A percentile compares a stretch with the other conserved stretches of the same genome.
Evolutionary conservation across 225 moss, liverwort and hornwort species (phyloP).

Genomic region (Bryoerythrophyllum caledonicum): DNA sequence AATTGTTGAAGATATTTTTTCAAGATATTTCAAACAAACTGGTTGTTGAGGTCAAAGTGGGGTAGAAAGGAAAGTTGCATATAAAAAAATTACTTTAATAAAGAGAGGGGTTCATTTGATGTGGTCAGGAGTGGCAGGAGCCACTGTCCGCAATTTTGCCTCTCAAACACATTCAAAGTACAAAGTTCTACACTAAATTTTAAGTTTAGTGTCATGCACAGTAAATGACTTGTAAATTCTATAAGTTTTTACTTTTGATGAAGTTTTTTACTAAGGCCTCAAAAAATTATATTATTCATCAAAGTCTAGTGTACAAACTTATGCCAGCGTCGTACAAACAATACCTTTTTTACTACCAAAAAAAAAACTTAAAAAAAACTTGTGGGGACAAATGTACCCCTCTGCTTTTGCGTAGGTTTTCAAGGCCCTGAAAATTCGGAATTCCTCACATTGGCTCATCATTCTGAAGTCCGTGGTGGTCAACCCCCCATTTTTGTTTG

Average conservation of each 20-base stretch:
- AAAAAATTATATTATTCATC: too few species aligned
- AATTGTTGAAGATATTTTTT: not conserved
- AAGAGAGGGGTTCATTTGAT: not conserved
- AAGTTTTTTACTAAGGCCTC: too few species aligned
- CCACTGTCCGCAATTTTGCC: not conserved
- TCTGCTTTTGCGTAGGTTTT: not conserved
- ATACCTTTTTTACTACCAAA: not conserved
- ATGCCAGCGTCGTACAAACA: not conserved
- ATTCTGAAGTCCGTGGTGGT: not conserved
- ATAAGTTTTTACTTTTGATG: too few species aligned
- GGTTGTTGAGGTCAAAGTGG: not conserved
- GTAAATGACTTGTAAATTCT: too few species aligned
- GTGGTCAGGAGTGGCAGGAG: not conserved
- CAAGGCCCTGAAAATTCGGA: not conserved
- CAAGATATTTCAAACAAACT: not conserved
- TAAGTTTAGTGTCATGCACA: too few species aligned
- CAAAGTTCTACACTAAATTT: too few species aligned
- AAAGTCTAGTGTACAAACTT: not conserved
- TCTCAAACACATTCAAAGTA: not conserved
- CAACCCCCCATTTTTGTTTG: too few species aligned
- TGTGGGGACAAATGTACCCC: not conserved
- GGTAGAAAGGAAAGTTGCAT: not conserved
- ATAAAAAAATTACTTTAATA: too few species aligned
- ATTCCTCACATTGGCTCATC: not conserved
- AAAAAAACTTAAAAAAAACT: not conserved